Evolutionary conservation across 371 early-diverging fungal species (phyloP).

Genomic region (Umbelopsis sp.): DNA sequence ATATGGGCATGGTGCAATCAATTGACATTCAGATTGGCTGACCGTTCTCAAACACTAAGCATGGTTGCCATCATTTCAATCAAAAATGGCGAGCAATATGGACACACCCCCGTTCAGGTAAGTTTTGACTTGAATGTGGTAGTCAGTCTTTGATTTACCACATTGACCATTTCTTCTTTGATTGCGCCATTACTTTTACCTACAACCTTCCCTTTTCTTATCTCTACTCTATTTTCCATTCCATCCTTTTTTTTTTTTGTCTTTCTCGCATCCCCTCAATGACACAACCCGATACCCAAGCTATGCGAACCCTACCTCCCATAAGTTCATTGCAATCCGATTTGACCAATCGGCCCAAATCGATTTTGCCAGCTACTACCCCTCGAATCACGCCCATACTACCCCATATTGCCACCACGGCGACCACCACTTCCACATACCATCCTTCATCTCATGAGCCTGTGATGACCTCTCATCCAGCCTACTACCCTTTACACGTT

Average conservation of each 20-base stretch:
- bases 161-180: constrained; percentile 12
- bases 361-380: background rate
- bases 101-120: background rate
- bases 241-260: background rate
- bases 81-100: constrained; percentile 1
- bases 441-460: no score
- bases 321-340: constrained; percentile 1
- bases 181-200: background rate
- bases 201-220: background rate
- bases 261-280: background rate
- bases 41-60: background rate
- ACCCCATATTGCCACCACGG: background rate
- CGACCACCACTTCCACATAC: no score
- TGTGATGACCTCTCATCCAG: background rate
- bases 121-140: background rate
- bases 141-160: background rate
- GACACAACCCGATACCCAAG: background rate
- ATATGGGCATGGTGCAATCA: background rate
- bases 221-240: background rate
- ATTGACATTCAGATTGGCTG: constrained; percentile 4
- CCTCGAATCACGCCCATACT: background rate
- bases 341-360: background rate
- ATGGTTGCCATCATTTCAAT: constrained; percentile 9
- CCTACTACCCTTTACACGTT: background rate
- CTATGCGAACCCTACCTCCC: constrained; percentile 10